Evolutionary conservation across 805 yeast species (phyloP).

Genomic region (Saccharomycopsis olivae): DNA sequence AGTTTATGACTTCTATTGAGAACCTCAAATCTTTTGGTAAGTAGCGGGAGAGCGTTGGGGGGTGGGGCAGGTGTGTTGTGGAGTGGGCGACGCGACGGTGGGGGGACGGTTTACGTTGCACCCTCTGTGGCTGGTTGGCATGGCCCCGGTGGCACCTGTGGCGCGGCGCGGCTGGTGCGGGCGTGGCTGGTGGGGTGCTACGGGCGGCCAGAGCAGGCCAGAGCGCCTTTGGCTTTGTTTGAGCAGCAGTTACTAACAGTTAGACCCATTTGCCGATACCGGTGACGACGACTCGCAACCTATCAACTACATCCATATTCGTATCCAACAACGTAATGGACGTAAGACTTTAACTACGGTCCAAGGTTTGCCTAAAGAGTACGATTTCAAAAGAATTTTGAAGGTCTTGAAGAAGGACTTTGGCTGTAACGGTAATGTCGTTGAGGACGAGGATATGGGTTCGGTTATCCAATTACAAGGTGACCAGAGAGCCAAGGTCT

Average conservation of each 20-base stretch:
- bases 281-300: constrained; percentile 98
- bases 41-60: constrained; percentile 22
- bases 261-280: constrained; percentile 98
- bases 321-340: constrained; percentile 99
- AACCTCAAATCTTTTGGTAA: constrained; percentile 67
- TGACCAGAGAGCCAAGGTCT: constrained; percentile 94
- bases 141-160: no score
- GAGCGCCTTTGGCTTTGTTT: no score
- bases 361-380: constrained; percentile 93
- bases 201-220: no score
- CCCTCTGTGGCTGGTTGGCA: no score
- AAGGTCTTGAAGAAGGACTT: constrained; percentile 94
- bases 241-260: neutral
- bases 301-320: constrained; percentile 91
- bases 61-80: neutral
- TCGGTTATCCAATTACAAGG: constrained; percentile 98
- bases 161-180: no score
- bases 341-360: constrained; percentile 97
- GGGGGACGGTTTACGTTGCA: no score
- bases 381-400: constrained; percentile 86
- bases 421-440: constrained; percentile 98
- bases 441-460: constrained; percentile 91
- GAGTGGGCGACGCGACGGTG: no score
- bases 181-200: no score
- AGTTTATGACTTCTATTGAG: constrained; percentile 92